Percentiles rank a stretch among this genome's conserved stretches.
phyloP scores from a whole-genome alignment of 352 stramenopile genomes.

The Phytophthora colocasiae region DNA sequence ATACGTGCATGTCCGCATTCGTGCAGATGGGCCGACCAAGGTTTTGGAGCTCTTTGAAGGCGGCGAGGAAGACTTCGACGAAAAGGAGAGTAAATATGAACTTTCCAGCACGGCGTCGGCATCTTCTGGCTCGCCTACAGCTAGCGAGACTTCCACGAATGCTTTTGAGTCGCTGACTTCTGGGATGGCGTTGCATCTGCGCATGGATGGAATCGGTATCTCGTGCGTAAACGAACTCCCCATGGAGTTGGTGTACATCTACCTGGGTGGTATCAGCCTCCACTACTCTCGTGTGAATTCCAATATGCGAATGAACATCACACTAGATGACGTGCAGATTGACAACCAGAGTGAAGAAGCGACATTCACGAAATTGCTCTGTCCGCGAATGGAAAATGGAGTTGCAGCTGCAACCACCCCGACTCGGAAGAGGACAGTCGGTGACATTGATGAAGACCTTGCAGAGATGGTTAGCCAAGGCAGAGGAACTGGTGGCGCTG shows the following conservation, averaged over 20 bases:
- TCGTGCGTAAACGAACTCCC: conserved; percentile 90
- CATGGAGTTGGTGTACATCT: conserved; percentile 88
- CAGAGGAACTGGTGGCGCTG: conserved; percentile 21
- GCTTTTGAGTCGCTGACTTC: conserved; percentile 72
- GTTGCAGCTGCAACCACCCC: conserved; percentile 14
- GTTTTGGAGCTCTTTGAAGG: conserved; percentile 92
- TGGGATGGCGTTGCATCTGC: conserved; percentile 73
- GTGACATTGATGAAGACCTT: conserved; percentile 60
- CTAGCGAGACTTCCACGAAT: conserved; percentile 82
- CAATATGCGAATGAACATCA: conserved; percentile 89
- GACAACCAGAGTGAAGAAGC: conserved; percentile 89
- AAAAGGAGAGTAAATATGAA: conserved; percentile 83
- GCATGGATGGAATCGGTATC: conserved; percentile 80
- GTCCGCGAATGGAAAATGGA: conserved; percentile 63
- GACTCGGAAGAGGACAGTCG: conserved; percentile 46
- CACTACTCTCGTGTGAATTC: conserved; percentile 80
- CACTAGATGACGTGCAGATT: conserved; percentile 86
- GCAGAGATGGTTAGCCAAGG: conserved; percentile 50
- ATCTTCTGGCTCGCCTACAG: conserved; percentile 70
- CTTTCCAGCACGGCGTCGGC: conserved; percentile 69
- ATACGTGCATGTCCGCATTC: conserved; percentile 86
- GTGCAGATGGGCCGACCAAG: conserved; percentile 90
- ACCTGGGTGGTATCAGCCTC: conserved; percentile 81
- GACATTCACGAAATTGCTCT: conserved; percentile 86
- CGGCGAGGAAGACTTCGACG: conserved; percentile 86